Percentiles rank a stretch among this genome's conserved stretches.
These are phyloP conservation scores for Cordyceps cateniannulata DNA, from an alignment of 2,329 filamentous ascomycete species.

Conservation along the genomic window DNA sequence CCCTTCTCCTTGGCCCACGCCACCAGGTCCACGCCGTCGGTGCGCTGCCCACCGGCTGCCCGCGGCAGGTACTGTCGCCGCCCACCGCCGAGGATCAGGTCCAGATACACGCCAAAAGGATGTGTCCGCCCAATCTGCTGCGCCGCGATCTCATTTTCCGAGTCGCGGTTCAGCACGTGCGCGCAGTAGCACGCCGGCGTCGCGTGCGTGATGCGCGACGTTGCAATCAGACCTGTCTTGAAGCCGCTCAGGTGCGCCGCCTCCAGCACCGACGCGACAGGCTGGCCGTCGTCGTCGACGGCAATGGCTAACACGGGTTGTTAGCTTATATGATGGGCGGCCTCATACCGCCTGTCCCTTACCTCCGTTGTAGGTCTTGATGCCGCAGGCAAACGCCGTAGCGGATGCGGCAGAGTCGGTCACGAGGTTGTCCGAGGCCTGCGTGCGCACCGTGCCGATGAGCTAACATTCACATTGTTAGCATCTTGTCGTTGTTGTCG, in stretches of 20 bases:
- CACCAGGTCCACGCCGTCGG: slow-evolving; percentile 18
- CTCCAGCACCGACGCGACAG: slow-evolving; percentile 20
- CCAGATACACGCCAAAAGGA: slow-evolving; percentile 18
- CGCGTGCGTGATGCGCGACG: slow-evolving; percentile 21
- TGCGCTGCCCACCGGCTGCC: slow-evolving; percentile 16
- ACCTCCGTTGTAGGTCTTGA: slow-evolving; percentile 22
- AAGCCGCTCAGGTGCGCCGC: slow-evolving; percentile 20
- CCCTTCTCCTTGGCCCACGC: slow-evolving; percentile 18
- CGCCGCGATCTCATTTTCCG: slow-evolving; percentile 21
- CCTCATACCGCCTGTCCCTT: neutral
- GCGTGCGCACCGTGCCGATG: slow-evolving; percentile 18
- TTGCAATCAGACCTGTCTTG: slow-evolving; percentile 20
- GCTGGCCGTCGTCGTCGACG: slow-evolving; percentile 19
- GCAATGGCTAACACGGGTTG: slow-evolving; percentile 14
- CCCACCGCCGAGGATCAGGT: slow-evolving; percentile 20
- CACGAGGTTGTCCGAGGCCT: slow-evolving; percentile 18
- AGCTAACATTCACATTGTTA: slow-evolving; percentile 7
- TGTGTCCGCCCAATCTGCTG: slow-evolving; percentile 20
- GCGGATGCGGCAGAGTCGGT: slow-evolving; percentile 21
- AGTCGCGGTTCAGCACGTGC: slow-evolving; percentile 20
- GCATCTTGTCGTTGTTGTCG: neutral
- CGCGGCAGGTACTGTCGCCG: slow-evolving; percentile 18
- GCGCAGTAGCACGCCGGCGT: slow-evolving; percentile 19
- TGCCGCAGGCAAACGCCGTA: slow-evolving; percentile 19
- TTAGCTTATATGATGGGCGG: neutral